phyloP scores from a whole-genome alignment of 2,329 filamentous ascomycete species.

The Aphanocladium album region DNA sequence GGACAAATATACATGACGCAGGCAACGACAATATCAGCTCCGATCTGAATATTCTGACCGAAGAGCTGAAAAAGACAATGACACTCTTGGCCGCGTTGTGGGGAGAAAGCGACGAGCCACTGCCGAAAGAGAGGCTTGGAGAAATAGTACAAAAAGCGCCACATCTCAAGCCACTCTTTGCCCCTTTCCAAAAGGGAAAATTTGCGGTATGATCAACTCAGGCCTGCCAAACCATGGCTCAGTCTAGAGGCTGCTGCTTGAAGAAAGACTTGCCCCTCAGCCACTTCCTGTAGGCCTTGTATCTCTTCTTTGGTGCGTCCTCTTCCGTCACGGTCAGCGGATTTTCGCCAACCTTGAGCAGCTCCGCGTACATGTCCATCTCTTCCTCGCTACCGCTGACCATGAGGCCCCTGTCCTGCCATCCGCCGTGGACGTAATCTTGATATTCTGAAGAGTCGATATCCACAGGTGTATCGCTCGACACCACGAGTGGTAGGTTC shows the following conservation, averaged over 20 bases:
- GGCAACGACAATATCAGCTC: background rate
- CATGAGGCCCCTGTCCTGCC: slow-evolving; percentile 54
- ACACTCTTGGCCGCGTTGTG: slow-evolving; percentile 28
- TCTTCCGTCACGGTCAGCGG: slow-evolving; percentile 83
- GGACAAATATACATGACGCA: slow-evolving; percentile 50
- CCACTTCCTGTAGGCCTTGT: slow-evolving; percentile 96
- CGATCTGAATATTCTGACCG: slow-evolving; percentile 22
- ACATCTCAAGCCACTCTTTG: slow-evolving; percentile 20
- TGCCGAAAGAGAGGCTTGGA: background rate
- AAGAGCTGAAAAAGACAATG: slow-evolving; percentile 29
- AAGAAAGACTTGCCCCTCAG: slow-evolving; percentile 91
- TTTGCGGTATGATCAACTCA: background rate
- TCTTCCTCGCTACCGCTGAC: slow-evolving; percentile 44
- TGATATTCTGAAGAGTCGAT: slow-evolving; percentile 64
- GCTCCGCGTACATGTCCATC: slow-evolving; percentile 63
- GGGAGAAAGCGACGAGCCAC: slow-evolving; percentile 12
- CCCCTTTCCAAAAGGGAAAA: background rate
- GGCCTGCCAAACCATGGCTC: slow-evolving; percentile 18
- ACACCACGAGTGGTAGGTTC: slow-evolving; percentile 77
- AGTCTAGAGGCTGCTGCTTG: slow-evolving; percentile 73
- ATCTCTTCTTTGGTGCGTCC: slow-evolving; percentile 85
- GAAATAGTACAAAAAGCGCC: slow-evolving; percentile 15
- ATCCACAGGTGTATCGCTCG: slow-evolving; percentile 58
- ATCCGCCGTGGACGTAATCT: slow-evolving; percentile 70
- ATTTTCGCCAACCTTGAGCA: slow-evolving; percentile 72